Evolutionary conservation across 805 yeast species (phyloP).

Genomic region (Metschnikowia colocasiae): DNA sequence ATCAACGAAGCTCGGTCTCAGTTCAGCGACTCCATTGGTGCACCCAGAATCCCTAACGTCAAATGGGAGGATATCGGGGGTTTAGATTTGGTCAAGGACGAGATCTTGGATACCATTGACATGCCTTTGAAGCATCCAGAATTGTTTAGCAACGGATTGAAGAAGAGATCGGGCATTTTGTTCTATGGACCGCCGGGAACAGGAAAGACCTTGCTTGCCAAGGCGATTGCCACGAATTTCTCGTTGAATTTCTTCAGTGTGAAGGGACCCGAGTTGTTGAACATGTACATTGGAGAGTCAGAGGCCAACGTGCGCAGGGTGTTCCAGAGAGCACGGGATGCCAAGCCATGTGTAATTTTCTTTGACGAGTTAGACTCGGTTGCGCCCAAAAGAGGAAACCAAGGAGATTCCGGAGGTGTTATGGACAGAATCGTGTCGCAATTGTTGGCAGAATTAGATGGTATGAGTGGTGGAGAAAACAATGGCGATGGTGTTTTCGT

Average conservation of each 20-base stretch:
- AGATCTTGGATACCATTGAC: constrained; percentile 91
- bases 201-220: constrained; percentile 92
- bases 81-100: constrained; percentile 81
- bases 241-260: constrained; percentile 93
- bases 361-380: constrained; percentile 97
- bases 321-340: constrained; percentile 92
- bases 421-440: constrained; percentile 99
- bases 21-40: constrained; percentile 92
- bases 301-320: constrained; percentile 96
- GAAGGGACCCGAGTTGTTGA: constrained; percentile 93
- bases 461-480: constrained; percentile 71
- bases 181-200: constrained; percentile 99
- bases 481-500: constrained; percentile 84
- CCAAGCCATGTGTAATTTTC: constrained; percentile 95
- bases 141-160: constrained; percentile 80
- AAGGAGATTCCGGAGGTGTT: constrained; percentile 98
- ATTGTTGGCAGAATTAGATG: constrained; percentile 89
- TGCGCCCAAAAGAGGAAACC: constrained; percentile 97
- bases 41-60: constrained; percentile 92
- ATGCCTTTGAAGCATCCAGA: constrained; percentile 94
- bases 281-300: constrained; percentile 98
- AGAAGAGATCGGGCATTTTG: constrained; percentile 88
- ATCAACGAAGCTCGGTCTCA: constrained; percentile 80
- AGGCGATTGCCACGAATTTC: constrained; percentile 95
- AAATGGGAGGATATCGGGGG: constrained; percentile 99